Conservation (phyloP, 306 rosid species). For the Acacia confusa region DNA sequence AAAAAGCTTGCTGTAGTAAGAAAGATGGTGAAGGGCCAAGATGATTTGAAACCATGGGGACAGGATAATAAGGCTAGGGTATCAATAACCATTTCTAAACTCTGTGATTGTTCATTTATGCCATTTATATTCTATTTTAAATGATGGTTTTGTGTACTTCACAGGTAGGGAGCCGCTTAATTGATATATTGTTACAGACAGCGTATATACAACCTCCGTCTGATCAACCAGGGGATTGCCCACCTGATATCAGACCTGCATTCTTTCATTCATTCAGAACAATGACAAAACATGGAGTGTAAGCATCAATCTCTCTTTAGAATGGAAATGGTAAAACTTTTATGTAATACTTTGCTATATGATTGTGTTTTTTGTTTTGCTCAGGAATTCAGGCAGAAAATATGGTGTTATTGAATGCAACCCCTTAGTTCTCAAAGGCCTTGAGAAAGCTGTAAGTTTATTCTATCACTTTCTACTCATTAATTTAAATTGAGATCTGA, state of each 20-base stretch:
- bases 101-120: constrained; percentile 19
- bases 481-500: constrained; percentile 25
- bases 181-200: constrained; percentile 78
- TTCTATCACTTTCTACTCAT: constrained; percentile 27
- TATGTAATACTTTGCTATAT: constrained; percentile 24
- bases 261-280: constrained; percentile 69
- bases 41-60: constrained; percentile 72
- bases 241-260: constrained; percentile 87
- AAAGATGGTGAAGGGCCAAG: constrained; percentile 51
- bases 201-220: constrained; percentile 89
- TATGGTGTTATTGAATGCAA: constrained; percentile 80
- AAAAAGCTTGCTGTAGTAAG: constrained; percentile 63
- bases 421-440: constrained; percentile 82
- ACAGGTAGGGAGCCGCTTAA: constrained; percentile 90
- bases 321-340: constrained; percentile 19
- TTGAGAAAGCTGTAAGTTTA: constrained; percentile 72
- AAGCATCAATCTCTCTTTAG: constrained; percentile 38
- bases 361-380: constrained; percentile 24
- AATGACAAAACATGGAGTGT: constrained; percentile 47
- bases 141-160: constrained; percentile 5
- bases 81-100: constrained; percentile 31
- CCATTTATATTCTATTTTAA: constrained; percentile 28
- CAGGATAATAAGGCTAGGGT: constrained; percentile 71
- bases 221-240: constrained; percentile 58
- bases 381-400: constrained; percentile 59